Evolutionary conservation across 768 basidiomycete genomes (phyloP).

Genomic region (Pleurotus citrinopileatus): DNA sequence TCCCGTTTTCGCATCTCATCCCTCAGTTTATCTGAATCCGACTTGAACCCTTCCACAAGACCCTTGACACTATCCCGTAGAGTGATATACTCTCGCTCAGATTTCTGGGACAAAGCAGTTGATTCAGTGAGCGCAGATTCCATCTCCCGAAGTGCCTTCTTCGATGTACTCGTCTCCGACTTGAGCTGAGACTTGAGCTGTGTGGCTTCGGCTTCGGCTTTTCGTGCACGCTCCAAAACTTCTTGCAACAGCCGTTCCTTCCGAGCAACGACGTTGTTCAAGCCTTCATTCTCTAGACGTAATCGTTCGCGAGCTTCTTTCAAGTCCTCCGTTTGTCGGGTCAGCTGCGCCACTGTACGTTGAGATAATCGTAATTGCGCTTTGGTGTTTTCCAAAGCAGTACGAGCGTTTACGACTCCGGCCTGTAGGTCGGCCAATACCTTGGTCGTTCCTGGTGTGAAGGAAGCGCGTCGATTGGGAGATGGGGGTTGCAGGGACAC

Average conservation of each 20-base stretch:
- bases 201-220: slow-evolving; percentile 77
- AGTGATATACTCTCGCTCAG: slow-evolving; percentile 79
- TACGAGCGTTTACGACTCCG: slow-evolving; percentile 74
- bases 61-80: slow-evolving; percentile 74
- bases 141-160: slow-evolving; percentile 80
- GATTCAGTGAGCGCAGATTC: slow-evolving; percentile 71
- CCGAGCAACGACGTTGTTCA: slow-evolving; percentile 84
- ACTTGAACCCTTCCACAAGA: slow-evolving; percentile 70
- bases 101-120: slow-evolving; percentile 73
- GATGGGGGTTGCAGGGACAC: slow-evolving; percentile 50
- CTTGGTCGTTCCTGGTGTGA: slow-evolving; percentile 80
- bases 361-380: slow-evolving; percentile 78
- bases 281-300: slow-evolving; percentile 79
- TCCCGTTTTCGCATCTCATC: slow-evolving; percentile 77
- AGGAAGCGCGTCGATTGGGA: slow-evolving; percentile 51
- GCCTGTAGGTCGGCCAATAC: slow-evolving; percentile 86
- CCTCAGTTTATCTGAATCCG: slow-evolving; percentile 66
- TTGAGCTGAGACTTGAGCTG: slow-evolving; percentile 72
- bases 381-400: slow-evolving; percentile 85
- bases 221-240: slow-evolving; percentile 81
- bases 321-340: slow-evolving; percentile 83
- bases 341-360: slow-evolving; percentile 78
- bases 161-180: slow-evolving; percentile 65
- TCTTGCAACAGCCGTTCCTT: slow-evolving; percentile 88
- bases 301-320: slow-evolving; percentile 85